These are phyloP conservation scores for Dictyostelium capitatum DNA, from an alignment of 78 protist species.

Conservation along the genomic window DNA sequence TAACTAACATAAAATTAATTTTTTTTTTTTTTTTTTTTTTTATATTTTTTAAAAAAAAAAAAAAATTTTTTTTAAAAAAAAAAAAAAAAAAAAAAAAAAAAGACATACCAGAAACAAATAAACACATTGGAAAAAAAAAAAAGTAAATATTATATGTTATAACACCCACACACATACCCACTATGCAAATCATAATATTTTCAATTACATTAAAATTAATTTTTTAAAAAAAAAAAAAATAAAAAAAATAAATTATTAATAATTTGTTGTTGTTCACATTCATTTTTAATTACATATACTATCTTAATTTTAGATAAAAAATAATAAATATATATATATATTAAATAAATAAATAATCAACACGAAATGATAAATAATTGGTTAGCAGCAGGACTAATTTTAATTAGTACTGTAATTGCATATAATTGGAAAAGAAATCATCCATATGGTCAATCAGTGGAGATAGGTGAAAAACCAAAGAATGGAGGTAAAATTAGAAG, in stretches of 20 bases:
- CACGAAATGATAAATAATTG: conserved; percentile 37
- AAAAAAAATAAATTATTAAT: too few relatives aligned
- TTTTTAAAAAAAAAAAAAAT: background rate
- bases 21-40: too few relatives aligned
- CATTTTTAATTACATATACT: background rate
- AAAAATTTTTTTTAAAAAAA: too few relatives aligned
- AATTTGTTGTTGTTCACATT: background rate
- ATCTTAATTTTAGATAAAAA: background rate
- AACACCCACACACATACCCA: too few relatives aligned
- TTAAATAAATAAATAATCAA: background rate
- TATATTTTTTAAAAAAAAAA: too few relatives aligned
- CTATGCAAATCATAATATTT: too few relatives aligned
- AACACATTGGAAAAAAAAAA: too few relatives aligned
- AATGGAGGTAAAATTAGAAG: conserved; percentile 56
- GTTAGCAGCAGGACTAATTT: conserved; percentile 40
- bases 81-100: too few relatives aligned
- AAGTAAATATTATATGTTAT: too few relatives aligned
- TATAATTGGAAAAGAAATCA: conserved; percentile 54
- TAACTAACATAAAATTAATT: too few relatives aligned
- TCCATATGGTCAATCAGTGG: conserved; percentile 32
- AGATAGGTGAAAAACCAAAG: conserved; percentile 31
- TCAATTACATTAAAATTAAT: background rate
- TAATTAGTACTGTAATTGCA: conserved; percentile 18
- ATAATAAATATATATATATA: background rate
- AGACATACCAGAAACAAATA: too few relatives aligned